Evolutionary conservation across 2,329 filamentous ascomycete species (phyloP).

Genomic region (Boeremia exigua): DNA sequence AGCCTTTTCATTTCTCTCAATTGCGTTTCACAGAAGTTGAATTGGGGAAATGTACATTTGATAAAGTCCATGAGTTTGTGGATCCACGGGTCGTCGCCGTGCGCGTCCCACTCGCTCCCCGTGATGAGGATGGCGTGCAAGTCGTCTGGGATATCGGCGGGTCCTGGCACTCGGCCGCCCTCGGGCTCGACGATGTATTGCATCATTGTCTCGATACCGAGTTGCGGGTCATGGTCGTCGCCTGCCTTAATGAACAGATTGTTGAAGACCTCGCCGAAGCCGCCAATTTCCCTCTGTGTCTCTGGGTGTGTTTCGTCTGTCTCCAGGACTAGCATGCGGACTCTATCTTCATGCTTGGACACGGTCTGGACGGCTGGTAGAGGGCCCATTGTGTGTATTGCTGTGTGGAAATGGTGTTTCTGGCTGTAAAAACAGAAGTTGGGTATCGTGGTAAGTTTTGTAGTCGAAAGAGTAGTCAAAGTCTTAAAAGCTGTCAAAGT

Average conservation of each 20-base stretch:
- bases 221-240: constrained; percentile 58
- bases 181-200: constrained; percentile 58
- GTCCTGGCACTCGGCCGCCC: constrained; percentile 51
- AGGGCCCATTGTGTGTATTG: constrained; percentile 29
- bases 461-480: not conserved
- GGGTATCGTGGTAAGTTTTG: not conserved
- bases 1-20: not conserved
- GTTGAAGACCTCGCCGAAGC: constrained; percentile 62
- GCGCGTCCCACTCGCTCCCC: constrained; percentile 56
- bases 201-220: constrained; percentile 62
- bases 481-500: not conserved
- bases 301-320: constrained; percentile 63
- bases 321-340: constrained; percentile 63
- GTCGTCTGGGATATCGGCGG: constrained; percentile 55
- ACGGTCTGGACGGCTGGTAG: constrained; percentile 29
- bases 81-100: constrained; percentile 55
- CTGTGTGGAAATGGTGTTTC: not conserved
- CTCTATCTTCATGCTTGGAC: constrained; percentile 38
- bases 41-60: constrained; percentile 42
- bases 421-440: not conserved
- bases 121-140: constrained; percentile 55
- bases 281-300: constrained; percentile 57
- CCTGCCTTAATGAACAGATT: constrained; percentile 60
- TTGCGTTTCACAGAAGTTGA: no score
- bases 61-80: constrained; percentile 53